These are phyloP conservation scores for Lachancea lanzarotensis DNA, from an alignment of 805 yeast species.

Conservation along the genomic window DNA sequence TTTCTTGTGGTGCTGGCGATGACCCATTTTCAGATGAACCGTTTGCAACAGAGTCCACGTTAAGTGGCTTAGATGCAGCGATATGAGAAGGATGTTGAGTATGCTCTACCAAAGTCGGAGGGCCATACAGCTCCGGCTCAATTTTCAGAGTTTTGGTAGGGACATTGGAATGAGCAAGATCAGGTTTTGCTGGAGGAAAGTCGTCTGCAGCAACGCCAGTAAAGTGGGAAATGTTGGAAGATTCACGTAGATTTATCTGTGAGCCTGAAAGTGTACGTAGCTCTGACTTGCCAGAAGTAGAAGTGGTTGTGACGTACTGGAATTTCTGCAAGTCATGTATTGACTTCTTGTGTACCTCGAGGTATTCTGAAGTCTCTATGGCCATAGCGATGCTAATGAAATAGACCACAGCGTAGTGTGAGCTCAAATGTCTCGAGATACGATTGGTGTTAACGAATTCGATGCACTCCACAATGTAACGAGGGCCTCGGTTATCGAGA, in stretches of 20 bases:
- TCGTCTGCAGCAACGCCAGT: slow-evolving; percentile 12
- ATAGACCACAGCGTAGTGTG: slow-evolving; percentile 9
- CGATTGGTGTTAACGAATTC: slow-evolving; percentile 17
- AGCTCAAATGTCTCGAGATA: slow-evolving; percentile 10
- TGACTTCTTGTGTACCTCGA: not conserved
- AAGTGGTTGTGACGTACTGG: slow-evolving; percentile 1
- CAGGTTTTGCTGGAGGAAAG: slow-evolving; percentile 8
- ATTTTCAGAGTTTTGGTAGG: not conserved
- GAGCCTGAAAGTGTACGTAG: slow-evolving; percentile 8
- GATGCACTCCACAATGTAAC: slow-evolving; percentile 26
- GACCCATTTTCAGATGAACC: not conserved
- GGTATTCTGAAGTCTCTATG: slow-evolving; percentile 5
- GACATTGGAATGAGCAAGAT: slow-evolving; percentile 12
- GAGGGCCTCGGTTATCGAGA: slow-evolving; percentile 13
- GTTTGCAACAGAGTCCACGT: slow-evolving; percentile 1
- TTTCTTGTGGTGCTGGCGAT: slow-evolving; percentile 21
- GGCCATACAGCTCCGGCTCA: slow-evolving; percentile 12
- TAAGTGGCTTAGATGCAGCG: slow-evolving; percentile 15
- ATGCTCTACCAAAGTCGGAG: slow-evolving; percentile 14
- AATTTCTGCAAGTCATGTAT: slow-evolving; percentile 1
- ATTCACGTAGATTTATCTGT: not conserved
- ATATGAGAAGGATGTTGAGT: slow-evolving; percentile 16
- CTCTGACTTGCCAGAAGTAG: slow-evolving; percentile 4
- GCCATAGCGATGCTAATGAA: slow-evolving; percentile 12
- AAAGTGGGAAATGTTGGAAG: slow-evolving; percentile 12